phyloP scores from a whole-genome alignment of 495 filamentous ascomycete genomes.

The Neurospora sp. region DNA sequence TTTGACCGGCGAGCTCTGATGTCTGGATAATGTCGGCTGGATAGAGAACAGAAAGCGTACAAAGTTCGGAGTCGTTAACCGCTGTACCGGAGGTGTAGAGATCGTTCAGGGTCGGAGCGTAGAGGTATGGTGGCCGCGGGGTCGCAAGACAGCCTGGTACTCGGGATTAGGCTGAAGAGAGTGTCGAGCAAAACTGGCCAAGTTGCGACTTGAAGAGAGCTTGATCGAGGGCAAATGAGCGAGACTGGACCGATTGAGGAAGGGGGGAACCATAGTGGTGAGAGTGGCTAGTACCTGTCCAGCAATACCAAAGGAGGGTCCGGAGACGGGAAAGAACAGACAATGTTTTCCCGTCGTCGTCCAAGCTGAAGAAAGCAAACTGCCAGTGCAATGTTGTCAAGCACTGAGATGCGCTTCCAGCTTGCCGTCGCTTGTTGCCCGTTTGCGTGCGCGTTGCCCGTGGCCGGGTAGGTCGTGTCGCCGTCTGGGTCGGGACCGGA shows the following conservation, averaged over 20 bases:
- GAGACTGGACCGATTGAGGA: not conserved
- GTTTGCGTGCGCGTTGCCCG: not conserved
- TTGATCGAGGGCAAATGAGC: not conserved
- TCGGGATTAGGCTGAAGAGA: not conserved
- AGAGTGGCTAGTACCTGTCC: not conserved
- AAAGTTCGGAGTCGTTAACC: not conserved
- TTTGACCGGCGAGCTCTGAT: not conserved
- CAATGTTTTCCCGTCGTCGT: not conserved
- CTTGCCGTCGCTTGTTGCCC: not conserved
- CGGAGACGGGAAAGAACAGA: not conserved
- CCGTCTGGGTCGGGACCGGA: not conserved
- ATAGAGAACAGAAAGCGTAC: not conserved
- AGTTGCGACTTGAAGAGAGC: not conserved
- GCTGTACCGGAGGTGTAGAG: not conserved
- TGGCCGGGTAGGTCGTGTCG: not conserved
- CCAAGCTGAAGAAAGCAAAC: not conserved
- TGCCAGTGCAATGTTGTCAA: not conserved
- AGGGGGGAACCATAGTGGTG: not conserved
- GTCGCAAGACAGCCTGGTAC: not conserved
- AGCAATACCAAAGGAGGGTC: not conserved
- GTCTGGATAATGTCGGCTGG: not conserved
- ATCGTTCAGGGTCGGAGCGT: not conserved
- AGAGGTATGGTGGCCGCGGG: not conserved
- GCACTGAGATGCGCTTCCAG: not conserved
- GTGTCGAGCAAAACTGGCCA: not conserved